A percentile compares a stretch with the other conserved stretches of the same genome.
phyloP scores from a whole-genome alignment of 805 yeast species.

The Yamadazyma kitorensis region DNA sequence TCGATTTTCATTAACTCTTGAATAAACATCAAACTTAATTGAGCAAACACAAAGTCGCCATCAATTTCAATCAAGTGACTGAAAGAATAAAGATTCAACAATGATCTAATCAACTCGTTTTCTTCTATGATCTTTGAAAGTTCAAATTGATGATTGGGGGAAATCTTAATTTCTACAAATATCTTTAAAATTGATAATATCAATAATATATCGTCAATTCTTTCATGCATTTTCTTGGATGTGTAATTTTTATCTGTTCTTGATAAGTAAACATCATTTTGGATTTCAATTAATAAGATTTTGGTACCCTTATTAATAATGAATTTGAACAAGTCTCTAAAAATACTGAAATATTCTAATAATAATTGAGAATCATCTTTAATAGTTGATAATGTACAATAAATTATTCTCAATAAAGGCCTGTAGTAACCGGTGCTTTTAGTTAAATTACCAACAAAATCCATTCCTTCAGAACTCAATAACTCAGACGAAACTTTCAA shows the following conservation, averaged over 20 bases:
- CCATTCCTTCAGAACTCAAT: constrained; percentile 48
- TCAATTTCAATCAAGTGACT: constrained; percentile 60
- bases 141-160: constrained; percentile 45
- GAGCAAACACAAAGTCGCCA: constrained; percentile 69
- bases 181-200: constrained; percentile 63
- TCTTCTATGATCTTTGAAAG: constrained; percentile 53
- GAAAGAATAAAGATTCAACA: constrained; percentile 64
- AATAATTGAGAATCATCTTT: constrained; percentile 39
- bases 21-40: constrained; percentile 63
- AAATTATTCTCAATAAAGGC: constrained; percentile 58
- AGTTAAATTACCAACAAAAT: constrained; percentile 43
- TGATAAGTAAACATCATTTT: constrained; percentile 50
- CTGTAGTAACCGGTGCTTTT: constrained; percentile 45
- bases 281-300: constrained; percentile 54
- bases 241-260: constrained; percentile 28
- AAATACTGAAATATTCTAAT: constrained; percentile 47
- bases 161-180: constrained; percentile 48
- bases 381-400: constrained; percentile 46
- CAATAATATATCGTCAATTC: constrained; percentile 62
- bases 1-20: constrained; percentile 64
- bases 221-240: constrained; percentile 39
- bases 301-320: constrained; percentile 68
- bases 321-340: constrained; percentile 57
- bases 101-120: constrained; percentile 58
- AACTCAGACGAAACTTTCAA: constrained; percentile 43